Percentiles rank a stretch among this genome's conserved stretches.
These are phyloP conservation scores for Jatropha multifida DNA, from an alignment of 441 rosid species.

Conservation along the genomic window DNA sequence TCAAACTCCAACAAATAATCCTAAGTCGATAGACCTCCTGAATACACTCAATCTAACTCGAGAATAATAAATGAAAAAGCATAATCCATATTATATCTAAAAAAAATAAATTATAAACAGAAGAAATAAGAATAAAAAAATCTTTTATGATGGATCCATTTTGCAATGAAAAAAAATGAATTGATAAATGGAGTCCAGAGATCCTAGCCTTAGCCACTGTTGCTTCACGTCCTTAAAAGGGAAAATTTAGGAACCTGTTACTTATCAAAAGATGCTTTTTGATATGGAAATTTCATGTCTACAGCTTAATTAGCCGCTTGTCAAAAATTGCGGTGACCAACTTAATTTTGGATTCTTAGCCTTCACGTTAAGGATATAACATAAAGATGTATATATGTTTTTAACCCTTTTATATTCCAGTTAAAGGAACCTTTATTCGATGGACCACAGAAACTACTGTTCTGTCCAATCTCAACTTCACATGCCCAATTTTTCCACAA, in stretches of 20 bases:
- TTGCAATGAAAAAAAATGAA: not conserved
- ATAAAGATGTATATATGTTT: not conserved
- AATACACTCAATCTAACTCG: no score
- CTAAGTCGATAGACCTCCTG: no score
- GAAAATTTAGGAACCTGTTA: not conserved
- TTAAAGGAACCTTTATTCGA: not conserved
- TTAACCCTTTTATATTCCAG: not conserved
- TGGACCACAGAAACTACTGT: not conserved
- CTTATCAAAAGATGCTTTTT: not conserved
- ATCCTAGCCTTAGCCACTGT: not conserved
- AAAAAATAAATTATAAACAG: no score
- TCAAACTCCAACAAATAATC: no score
- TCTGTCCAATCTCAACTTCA: not conserved
- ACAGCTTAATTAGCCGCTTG: not conserved
- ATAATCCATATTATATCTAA: no score
- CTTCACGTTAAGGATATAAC: not conserved
- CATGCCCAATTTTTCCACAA: no score
- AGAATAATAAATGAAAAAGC: no score
- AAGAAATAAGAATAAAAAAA: no score
- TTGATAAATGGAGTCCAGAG: not conserved
- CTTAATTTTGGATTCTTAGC: not conserved
- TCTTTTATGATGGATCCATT: no score
- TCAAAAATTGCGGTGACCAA: slow-evolving; percentile 3
- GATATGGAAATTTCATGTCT: not conserved
- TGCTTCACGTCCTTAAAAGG: not conserved